Base-by-base conservation (phyloP, 2,329 filamentous ascomycete species). In the Cyphellophora europaea region DNA sequence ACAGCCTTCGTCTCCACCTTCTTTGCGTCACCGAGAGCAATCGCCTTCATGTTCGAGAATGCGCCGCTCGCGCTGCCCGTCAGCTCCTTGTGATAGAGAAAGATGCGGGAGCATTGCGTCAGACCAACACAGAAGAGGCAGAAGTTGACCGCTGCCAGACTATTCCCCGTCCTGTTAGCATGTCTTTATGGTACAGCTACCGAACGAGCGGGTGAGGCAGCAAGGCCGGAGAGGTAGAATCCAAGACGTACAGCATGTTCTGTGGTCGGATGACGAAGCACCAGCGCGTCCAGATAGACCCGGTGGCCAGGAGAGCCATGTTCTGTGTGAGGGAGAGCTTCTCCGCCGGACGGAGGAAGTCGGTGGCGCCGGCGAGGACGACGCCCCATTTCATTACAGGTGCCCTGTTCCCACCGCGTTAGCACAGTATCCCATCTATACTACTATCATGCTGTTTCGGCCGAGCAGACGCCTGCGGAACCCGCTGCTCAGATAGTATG, bases 281-380 rank as follows among this genome's bases (percentile, higher is more conserved):
- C 91, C 91, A 98, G 49, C 91, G 77, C 30, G 91, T 98, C 91
- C 91, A 98, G 72, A 98, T 98, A 47, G 82, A 65, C 49, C 91
- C 91, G 6, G 91, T 98, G 51, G 79, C 79, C 56, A 85, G 91
- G 50, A 98, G 74, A 40, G 91, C 89, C 33, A 71, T 70, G 67
- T 96, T 98, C 66, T 95, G 88, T 18, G 84, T 91, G 44, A 95
- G 69, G 27, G 88, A 95, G 49, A 98, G 84, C 62, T 87, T 86
- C 61, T 93, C 84, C 44, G 83, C 86, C 19, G 91, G 91, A 50
- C 91, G 87, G 44, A 79, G 73, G 59, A 98, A 83, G 68, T 98
- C 91, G 51, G 85, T 80, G 57, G 93, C 74, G 56, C 91, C 91
- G 49, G 91, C 86, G 48, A 96, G 68, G 61, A 96, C 91, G 54